phyloP scores from a whole-genome alignment of 2,329 filamentous ascomycete species.

The Calonectria pseudoturangicola region DNA sequence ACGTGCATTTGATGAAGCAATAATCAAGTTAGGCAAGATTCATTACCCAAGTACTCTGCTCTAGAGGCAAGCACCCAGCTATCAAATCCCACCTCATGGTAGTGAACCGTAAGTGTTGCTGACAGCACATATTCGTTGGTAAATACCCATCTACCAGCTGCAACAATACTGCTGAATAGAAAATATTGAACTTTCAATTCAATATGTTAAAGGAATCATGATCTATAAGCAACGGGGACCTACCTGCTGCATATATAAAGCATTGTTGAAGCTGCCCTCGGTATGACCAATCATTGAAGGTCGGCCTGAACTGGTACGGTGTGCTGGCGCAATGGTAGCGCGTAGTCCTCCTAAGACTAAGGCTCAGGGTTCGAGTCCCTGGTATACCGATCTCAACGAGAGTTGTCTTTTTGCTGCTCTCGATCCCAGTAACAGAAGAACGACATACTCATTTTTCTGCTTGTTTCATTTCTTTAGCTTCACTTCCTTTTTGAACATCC shows the following conservation, averaged over 20 bases:
- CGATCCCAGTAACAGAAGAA: too few species aligned
- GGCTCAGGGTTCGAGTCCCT: constrained; percentile 64
- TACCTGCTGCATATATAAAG: constrained; percentile 31
- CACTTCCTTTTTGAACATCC: neutral
- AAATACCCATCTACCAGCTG: neutral
- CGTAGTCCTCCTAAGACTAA: constrained; percentile 64
- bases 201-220: neutral
- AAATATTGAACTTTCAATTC: neutral
- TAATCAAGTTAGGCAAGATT: neutral
- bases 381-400: constrained; percentile 54
- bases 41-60: too few species aligned
- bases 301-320: constrained; percentile 41
- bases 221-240: too few species aligned
- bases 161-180: neutral
- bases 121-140: neutral
- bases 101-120: too few species aligned
- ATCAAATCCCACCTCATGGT: too few species aligned
- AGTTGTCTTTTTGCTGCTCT: constrained; percentile 29
- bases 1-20: neutral
- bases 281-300: constrained; percentile 48
- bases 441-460: neutral
- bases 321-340: constrained; percentile 63
- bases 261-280: neutral
- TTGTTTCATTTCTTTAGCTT: neutral
- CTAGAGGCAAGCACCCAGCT: too few species aligned